A percentile compares a stretch with the other conserved stretches of the same genome.
Conservation (phyloP, 768 basidiomycete genomes). For the Mycena rosella region DNA sequence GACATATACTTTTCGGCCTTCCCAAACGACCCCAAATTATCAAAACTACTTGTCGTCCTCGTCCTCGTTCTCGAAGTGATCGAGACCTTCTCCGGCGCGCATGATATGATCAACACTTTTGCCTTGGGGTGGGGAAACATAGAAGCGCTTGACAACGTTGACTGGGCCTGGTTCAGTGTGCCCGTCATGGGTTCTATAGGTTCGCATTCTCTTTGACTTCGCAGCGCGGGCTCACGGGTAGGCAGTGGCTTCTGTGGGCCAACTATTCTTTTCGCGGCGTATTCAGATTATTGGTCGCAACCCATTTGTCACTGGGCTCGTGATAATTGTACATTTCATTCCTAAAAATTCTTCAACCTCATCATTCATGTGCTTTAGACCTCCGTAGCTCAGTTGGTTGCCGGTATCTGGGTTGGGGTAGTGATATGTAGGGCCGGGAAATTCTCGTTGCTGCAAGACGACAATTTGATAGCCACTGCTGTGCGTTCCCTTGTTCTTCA, state of each 20-base stretch:
- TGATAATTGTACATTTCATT: constrained; percentile 4
- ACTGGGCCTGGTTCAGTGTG: constrained; percentile 25
- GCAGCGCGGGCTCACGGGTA: neutral
- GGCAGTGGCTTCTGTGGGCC: constrained; percentile 20
- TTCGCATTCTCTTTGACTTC: neutral
- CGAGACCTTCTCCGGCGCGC: constrained; percentile 12
- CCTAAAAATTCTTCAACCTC: neutral
- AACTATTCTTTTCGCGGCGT: constrained; percentile 25
- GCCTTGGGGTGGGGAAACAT: constrained; percentile 24
- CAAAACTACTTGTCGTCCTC: constrained; percentile 17
- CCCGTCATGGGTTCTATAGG: constrained; percentile 24
- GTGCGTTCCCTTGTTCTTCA: neutral
- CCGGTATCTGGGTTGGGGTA: constrained; percentile 23
- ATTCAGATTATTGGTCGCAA: constrained; percentile 14
- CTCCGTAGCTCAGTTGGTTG: constrained; percentile 3
- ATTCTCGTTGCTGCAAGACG: constrained; percentile 16
- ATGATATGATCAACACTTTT: constrained; percentile 16
- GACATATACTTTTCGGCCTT: constrained; percentile 29
- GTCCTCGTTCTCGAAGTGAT: constrained; percentile 26
- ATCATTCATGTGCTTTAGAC: neutral
- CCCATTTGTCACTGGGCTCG: neutral
- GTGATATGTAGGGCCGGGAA: constrained; percentile 1
- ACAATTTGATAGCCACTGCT: constrained; percentile 5
- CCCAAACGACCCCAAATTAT: constrained; percentile 13
- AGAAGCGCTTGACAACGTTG: constrained; percentile 20